Percentiles rank a stretch among this genome's conserved stretches.
Evolutionary conservation across 371 early-diverging fungal species (phyloP).

Genomic region (Mortierella sp.): DNA sequence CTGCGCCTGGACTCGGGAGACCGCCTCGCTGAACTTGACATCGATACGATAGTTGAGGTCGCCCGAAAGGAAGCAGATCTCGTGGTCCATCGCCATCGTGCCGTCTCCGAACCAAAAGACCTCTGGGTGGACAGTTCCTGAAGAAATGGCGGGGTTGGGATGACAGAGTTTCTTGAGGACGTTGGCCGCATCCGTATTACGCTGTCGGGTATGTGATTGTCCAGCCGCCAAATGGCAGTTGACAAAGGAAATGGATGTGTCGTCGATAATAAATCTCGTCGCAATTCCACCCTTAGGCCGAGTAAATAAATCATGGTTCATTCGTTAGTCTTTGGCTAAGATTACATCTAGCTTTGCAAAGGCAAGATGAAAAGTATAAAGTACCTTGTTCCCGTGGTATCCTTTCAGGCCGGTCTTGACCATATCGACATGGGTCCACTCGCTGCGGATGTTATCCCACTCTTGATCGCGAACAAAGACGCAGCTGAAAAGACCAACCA

Average conservation of each 20-base stretch:
- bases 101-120: conserved; percentile 74
- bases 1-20: conserved; percentile 61
- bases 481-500: conserved; percentile 87
- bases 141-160: conserved; percentile 41
- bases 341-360: neutral
- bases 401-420: conserved; percentile 89
- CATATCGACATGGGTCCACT: conserved; percentile 59
- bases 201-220: conserved; percentile 75
- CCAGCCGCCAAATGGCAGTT: conserved; percentile 92
- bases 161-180: conserved; percentile 72
- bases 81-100: conserved; percentile 80
- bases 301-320: neutral
- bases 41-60: conserved; percentile 92
- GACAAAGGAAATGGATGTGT: conserved; percentile 87
- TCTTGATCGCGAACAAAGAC: conserved; percentile 71
- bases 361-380: neutral
- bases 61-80: conserved; percentile 79
- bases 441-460: conserved; percentile 50
- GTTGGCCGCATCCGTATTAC: conserved; percentile 82
- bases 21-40: conserved; percentile 69
- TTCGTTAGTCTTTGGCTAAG: neutral
- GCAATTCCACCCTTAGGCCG: conserved; percentile 80
- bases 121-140: conserved; percentile 41
- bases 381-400: conserved; percentile 91
- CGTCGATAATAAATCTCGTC: conserved; percentile 80